Conservation (phyloP, 2,329 filamentous ascomycete genomes). For the Ustulina deusta region DNA sequence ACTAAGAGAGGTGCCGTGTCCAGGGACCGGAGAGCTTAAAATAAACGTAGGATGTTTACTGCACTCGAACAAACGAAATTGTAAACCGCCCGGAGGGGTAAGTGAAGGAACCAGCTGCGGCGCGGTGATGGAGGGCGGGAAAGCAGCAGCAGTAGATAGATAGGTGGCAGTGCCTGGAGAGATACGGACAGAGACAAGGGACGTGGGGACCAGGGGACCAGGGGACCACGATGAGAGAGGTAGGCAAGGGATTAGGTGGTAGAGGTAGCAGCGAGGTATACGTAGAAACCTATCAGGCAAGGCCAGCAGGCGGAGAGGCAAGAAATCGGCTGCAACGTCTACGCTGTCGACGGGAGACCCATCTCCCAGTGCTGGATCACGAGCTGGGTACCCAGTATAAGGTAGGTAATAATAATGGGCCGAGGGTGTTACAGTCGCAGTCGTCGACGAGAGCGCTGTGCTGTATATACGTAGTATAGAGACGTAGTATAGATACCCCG, state of each 20-base stretch:
- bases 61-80: slow-evolving; percentile 19
- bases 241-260: slow-evolving; percentile 22
- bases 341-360: slow-evolving; percentile 32
- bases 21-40: slow-evolving; percentile 39
- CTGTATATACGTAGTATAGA: no score
- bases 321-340: slow-evolving; percentile 40
- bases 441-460: slow-evolving; percentile 25
- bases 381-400: slow-evolving; percentile 18
- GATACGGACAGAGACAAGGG: slow-evolving; percentile 30
- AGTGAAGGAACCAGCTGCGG: slow-evolving; percentile 26
- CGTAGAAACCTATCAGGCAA: slow-evolving; percentile 31
- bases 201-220: slow-evolving; percentile 35
- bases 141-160: slow-evolving; percentile 24
- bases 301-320: slow-evolving; percentile 22
- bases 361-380: slow-evolving; percentile 33
- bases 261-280: slow-evolving; percentile 22
- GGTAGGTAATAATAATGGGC: slow-evolving; percentile 12
- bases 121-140: slow-evolving; percentile 27
- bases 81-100: slow-evolving; percentile 22
- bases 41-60: slow-evolving; percentile 32
- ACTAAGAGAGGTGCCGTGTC: slow-evolving; percentile 41
- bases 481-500: slow-evolving; percentile 22
- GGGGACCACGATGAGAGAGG: slow-evolving; percentile 34
- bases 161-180: slow-evolving; percentile 29
- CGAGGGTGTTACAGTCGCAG: slow-evolving; percentile 28